Base-by-base conservation (phyloP, 805 yeast species). In the Debaryomyces maramus region DNA sequence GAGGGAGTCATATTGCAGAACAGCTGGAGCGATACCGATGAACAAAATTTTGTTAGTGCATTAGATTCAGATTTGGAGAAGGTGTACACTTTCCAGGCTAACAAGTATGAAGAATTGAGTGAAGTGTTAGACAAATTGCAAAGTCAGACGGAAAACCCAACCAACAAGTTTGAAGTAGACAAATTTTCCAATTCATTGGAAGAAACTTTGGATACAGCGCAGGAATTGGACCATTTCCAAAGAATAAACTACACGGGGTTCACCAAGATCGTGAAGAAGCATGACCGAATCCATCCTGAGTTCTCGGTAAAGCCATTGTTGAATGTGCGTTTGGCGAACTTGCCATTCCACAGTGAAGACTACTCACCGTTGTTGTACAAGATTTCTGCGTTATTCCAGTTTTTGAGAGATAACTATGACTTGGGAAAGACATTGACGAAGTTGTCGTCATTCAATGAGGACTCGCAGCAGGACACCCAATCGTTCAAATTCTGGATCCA, bases 301-400 rank as follows among this genome's bases (percentile, higher is more conserved):
- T 93, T 85, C 63, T 84, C 93, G n/a, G 97, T 91, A 17, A 84
- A 81, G 60, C 96, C 98, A 0, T 67, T 93, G 52, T 70, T 93
- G 52, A 87, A 88, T 49, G 97, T 91, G 20, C 77, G 99, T 53
- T 73, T 93, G 64, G 84, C 83, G 56, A 83, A 82, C 36, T 72
- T 91, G 53, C 98, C 98, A 2, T 85, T 90, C 74, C 93, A 91
- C 63, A 79, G 89, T 14, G 99, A 91, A 67, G 97, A 91, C 67
- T 88, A 91, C 63, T 84, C 95, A 36, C 98, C 99, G 1, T 72
- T 91, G 44, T 69, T 91, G 50, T 86, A 84, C 72, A 83, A 91
- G 57, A 77, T 85, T 36, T 86, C 96, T 7, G 77, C 83, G 7
- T 70, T 91, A 38, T 93, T 87, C 70, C 82, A 87, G 41, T 83